These are phyloP conservation scores for Candida golubevii DNA, from an alignment of 805 yeast genomes.

Conservation along the genomic window DNA sequence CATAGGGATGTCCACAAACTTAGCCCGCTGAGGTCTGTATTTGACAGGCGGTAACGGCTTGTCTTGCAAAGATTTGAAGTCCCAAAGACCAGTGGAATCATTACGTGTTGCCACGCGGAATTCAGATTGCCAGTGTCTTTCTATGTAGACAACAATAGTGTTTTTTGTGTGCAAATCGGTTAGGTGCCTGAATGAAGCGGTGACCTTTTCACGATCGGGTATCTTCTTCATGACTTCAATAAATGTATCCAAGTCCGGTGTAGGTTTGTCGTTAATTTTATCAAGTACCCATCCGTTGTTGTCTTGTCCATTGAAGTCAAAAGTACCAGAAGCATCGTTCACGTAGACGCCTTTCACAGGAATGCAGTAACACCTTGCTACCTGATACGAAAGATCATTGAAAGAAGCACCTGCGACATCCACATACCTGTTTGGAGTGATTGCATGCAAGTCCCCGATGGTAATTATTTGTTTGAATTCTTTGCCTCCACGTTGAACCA, in stretches of 20 bases:
- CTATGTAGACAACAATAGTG: constrained; percentile 64
- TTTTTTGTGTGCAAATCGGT: constrained; percentile 74
- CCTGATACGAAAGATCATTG: constrained; percentile 80
- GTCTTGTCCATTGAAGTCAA: constrained; percentile 55
- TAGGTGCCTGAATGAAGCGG: constrained; percentile 69
- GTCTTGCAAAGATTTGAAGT: constrained; percentile 48
- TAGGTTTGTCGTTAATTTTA: constrained; percentile 67
- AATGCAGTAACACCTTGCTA: constrained; percentile 79
- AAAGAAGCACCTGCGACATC: constrained; percentile 85
- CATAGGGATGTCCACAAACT: constrained; percentile 64
- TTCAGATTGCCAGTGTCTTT: constrained; percentile 79
- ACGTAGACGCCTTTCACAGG: constrained; percentile 84
- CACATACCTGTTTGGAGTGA: constrained; percentile 78
- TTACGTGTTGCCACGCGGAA: constrained; percentile 65
- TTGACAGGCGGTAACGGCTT: constrained; percentile 56
- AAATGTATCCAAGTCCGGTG: constrained; percentile 71
- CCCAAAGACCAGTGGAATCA: constrained; percentile 55
- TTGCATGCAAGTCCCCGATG: constrained; percentile 73
- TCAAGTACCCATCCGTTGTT: constrained; percentile 78
- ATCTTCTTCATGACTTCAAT: constrained; percentile 71
- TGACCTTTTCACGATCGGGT: constrained; percentile 71
- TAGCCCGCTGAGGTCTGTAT: constrained; percentile 57
- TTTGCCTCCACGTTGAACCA: constrained; percentile 55
- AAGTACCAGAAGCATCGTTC: constrained; percentile 74
- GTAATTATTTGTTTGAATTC: constrained; percentile 45